Base-by-base conservation (phyloP, 2,329 filamentous ascomycete genomes). In the Verticillium tricorpus region DNA sequence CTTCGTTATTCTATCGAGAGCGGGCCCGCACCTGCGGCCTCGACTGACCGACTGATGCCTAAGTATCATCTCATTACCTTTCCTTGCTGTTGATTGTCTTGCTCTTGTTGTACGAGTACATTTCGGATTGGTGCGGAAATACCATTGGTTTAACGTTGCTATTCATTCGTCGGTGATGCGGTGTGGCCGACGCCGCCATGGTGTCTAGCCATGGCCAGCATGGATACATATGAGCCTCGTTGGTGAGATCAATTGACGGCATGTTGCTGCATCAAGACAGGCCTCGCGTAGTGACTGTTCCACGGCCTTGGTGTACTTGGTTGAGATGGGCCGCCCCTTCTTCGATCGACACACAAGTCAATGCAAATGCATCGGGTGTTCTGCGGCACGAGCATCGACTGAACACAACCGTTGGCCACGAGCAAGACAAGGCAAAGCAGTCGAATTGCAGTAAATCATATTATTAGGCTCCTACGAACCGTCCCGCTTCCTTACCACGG, bases 11-110 rank as follows among this genome's bases (percentile, higher is more conserved):
- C n/a, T 19, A 19, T 22, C 45, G 19, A 19, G 22, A 19, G n/a
- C 45, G 11, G 9, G 45, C 19, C 11, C 14, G 34, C 34, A 12
- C 3, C 34, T 35, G 19, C 19, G 45, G 19, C 11, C n/a, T 22
- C 45, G 22, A 22, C 45, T 25, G 55, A 5, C 25, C n/a, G 5
- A 34, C 55, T n/a, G 57, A 59, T 25, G 19, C 59, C n/a, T 22
- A 9, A 9, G 11, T 22, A 52, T 22, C 45, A 11, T 59, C 54
- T 32, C 35, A 45, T 55, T 35, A 40, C 57, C 56, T 60, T 62
- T 60, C 57, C 61, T 15, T 60, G 45, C 39, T 60, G 52, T 56
- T 63, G 56, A 52, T 11, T 39, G 28, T 56, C 9, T 60, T 60
- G 40, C 55, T 61, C 9, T 52, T 22, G 4, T 25, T 52, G 45